Base-by-base conservation (phyloP, 495 filamentous ascomycete genomes). In the Trichoderma erinaceum region DNA sequence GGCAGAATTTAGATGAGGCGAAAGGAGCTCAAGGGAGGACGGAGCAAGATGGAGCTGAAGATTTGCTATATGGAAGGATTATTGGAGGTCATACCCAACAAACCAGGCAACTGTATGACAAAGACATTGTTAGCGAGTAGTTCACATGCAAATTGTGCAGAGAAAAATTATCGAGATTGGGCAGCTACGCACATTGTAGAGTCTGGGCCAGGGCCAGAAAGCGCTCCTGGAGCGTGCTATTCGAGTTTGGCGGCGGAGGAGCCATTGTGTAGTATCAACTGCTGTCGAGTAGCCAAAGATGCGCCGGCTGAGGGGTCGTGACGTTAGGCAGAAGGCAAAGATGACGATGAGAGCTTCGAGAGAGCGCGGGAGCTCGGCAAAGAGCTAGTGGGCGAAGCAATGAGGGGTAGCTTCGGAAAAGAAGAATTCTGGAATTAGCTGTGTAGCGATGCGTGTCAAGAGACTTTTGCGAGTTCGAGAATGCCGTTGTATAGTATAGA, bases 161-260 rank as follows among this genome's bases (percentile, higher is more conserved):
- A 41, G 63, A 66, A n/a, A 66, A 65, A 7, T 63, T 0, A 66
- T 11, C 38, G 27, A 41, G 21, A 65, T 10, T 46, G 41, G 52
- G 64, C 52, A 48, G 69, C 74, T 66, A 86, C 89, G 73, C 85
- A 93, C 90, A 88, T 76, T 98, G 94, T 67, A 98, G 82, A 35
- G 94, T 97, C 75, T 95, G 87, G 58, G 88, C 92, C 66, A 98
- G 81, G 69, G 84, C 81, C 73, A 90, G 78, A 61, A 97, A 77
- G 76, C 93, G 86, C 78, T 96, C 87, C 71, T 75, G 73, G 70
- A 96, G 82, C 74, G 92, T 89, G 81, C 90, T 73, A 70, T 81
- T 85, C 25, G 87, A 81, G 35, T 90, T 79, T 71, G 90, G 91
- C 76, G 90, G 90, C 81, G 91, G 90, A 79, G 91, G 89, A 61